phyloP scores from a whole-genome alignment of 352 stramenopile genomes.

The Pilasporangium apinafurcum region DNA sequence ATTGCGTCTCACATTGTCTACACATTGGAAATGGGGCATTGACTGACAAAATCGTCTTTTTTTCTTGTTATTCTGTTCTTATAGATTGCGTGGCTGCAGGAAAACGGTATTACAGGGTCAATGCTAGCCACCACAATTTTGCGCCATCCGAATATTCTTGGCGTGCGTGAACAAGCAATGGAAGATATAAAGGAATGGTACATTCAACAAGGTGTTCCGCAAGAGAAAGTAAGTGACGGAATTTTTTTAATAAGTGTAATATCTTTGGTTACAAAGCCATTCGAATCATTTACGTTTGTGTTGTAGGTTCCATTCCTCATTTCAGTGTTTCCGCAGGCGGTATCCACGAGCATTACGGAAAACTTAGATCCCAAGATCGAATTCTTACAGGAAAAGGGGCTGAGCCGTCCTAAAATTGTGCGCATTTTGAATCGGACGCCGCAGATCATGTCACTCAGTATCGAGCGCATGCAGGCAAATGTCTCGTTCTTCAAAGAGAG shows the following conservation, averaged over 20 bases:
- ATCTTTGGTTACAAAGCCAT: too few species aligned
- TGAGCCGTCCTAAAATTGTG: slow-evolving; percentile 23
- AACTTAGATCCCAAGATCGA: slow-evolving; percentile 43
- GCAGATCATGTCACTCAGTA: slow-evolving; percentile 28
- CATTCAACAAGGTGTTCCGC: slow-evolving; percentile 20
- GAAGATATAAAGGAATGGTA: slow-evolving; percentile 27
- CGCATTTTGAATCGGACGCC: slow-evolving; percentile 32
- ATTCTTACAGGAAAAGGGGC: slow-evolving; percentile 22
- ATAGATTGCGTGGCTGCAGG: slow-evolving; percentile 23
- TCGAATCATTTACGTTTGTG: too few species aligned
- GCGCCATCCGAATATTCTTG: slow-evolving; percentile 33
- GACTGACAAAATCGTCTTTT: neutral
- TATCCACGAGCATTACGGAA: slow-evolving; percentile 17
- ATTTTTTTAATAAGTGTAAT: too few species aligned
- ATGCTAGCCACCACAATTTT: slow-evolving; percentile 23
- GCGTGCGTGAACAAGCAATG: slow-evolving; percentile 19
- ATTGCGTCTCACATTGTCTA: neutral
- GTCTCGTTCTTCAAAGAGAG: slow-evolving; percentile 17
- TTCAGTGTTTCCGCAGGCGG: slow-evolving; percentile 32
- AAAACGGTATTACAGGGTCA: slow-evolving; percentile 19
- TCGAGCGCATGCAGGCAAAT: slow-evolving; percentile 26
- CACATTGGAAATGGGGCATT: too few species aligned
- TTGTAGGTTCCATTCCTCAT: slow-evolving; percentile 50
- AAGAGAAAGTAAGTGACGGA: slow-evolving; percentile 20
- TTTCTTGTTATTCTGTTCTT: neutral